Base-by-base conservation (phyloP, 2,329 filamentous ascomycete genomes). In the Dothiorella sarmentorum region DNA sequence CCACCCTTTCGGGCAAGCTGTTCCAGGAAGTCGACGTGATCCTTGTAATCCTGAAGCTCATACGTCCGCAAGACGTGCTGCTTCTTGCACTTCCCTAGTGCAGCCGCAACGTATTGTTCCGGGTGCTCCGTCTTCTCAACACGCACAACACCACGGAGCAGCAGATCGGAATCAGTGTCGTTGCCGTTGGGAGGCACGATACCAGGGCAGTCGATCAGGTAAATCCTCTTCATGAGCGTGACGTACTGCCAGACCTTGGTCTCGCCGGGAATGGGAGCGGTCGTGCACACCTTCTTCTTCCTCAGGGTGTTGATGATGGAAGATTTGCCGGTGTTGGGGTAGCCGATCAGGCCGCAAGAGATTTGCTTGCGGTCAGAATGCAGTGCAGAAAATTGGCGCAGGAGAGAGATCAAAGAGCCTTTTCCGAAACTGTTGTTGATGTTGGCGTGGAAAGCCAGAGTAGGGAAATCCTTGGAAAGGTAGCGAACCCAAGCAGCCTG, bases 181-280 rank as follows among this genome's bases (percentile, higher is more conserved):
- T 85, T 85, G 62, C 85, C 85, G 63, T 89, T 94, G 0, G 94
- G 93, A 3, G 94, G 94, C 0, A 97, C 94, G 38, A 99, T 91
- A 73, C 94, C 94, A 37, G 94, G 94, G 68, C 93, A 97, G 68
- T 99, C 94, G 66, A 99, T 97, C 57, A 99, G 83, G 74, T 93
- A 92, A 55, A 96, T 96, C 56, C 91, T 82, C 77, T 92, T 95
- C 89, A 96, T 96, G 61, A 97, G 76, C 2, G 91, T 96, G 65
- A 97, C 91, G 69, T 97, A 97, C 72, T 97, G 93, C 93, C 94
- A 97, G 27, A 97, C 89, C 61, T 97, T 97, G 31, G 93, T 97
- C 78, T 97, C 92, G 13, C 92, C 94, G 6, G 94, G 93, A 62
- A 97, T 96, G 5, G 93, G 94, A 6, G 94, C 94, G 3, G 96